phyloP scores from a whole-genome alignment of 2,329 filamentous ascomycete genomes.

The Colletotrichum melonis region DNA sequence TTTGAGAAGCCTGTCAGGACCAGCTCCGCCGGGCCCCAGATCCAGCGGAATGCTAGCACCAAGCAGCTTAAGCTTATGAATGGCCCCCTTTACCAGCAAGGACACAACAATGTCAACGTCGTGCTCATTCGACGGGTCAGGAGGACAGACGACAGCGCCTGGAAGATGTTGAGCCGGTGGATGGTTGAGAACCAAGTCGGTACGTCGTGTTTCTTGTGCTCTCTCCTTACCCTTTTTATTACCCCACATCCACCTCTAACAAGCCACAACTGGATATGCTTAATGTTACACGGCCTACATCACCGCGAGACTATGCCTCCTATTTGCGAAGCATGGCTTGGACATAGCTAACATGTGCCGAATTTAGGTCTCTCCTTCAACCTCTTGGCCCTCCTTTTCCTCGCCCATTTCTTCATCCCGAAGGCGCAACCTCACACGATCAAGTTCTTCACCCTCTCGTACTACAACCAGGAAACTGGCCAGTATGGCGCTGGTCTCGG shows the following conservation, averaged over 20 bases:
- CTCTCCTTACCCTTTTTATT: neutral
- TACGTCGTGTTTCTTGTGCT: slow-evolving; percentile 55
- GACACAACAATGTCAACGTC: slow-evolving; percentile 57
- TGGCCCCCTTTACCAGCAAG: slow-evolving; percentile 69
- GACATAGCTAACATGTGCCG: slow-evolving; percentile 38
- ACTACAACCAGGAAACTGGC: slow-evolving; percentile 77
- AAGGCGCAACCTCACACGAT: slow-evolving; percentile 81
- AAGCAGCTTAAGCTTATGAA: slow-evolving; percentile 56
- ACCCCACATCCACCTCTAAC: neutral
- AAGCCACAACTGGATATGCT: slow-evolving; percentile 13
- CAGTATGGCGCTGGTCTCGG: slow-evolving; percentile 82
- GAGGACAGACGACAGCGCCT: slow-evolving; percentile 70
- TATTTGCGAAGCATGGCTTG: neutral
- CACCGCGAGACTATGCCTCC: neutral
- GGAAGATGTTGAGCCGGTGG: slow-evolving; percentile 73
- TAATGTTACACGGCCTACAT: slow-evolving; percentile 15
- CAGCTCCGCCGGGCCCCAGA: slow-evolving; percentile 13
- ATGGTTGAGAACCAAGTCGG: slow-evolving; percentile 84
- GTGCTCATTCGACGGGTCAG: slow-evolving; percentile 68
- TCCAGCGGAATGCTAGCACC: slow-evolving; percentile 32
- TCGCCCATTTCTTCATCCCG: slow-evolving; percentile 86
- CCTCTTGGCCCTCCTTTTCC: slow-evolving; percentile 82
- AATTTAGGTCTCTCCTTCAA: slow-evolving; percentile 81
- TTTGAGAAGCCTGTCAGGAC: slow-evolving; percentile 18
- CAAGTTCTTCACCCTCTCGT: slow-evolving; percentile 90